Evolutionary conservation across 768 basidiomycete species (phyloP), one percentile per base, ranked within the genome.

Genomic region (Lactarius hatsudake): DNA sequence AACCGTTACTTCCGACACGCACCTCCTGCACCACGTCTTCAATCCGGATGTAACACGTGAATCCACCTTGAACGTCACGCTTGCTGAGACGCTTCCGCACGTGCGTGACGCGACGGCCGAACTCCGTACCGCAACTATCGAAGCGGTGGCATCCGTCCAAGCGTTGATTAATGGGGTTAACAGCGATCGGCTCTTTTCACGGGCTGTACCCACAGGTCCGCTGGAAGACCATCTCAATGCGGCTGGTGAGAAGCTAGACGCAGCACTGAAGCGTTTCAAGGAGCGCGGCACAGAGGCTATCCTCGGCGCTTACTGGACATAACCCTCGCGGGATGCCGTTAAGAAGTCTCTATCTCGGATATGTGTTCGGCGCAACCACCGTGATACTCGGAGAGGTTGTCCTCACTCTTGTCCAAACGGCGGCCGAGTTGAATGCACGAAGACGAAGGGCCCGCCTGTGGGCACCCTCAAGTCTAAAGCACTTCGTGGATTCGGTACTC

Each of bases 281-380:
- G 59, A 67, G 23, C 51, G 66, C 56, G 28, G 73, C 76, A n/a
- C 78, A 80, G 12, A 69, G 76, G 42, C 68, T 66, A 56, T 62
- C 84, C 20, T 71, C 82, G 20, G 75, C 5, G 70, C 68, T 42
- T 59, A 68, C 48, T n/a, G 67, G 58, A 32, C 20, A 55, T 3
- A 64, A 48, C 53, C 62, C 59, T 18, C 59, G 53, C 5, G 34
- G 53, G 2, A 40, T 64, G 51, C 79, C 80, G 17, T 73, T 79
- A 23, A 74, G 78, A n/a, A 75, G 79, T 23, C 79, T 87, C 9
- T 83, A 84, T 74, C 63, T 82, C 36, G 77, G 83, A 45, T 83
- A 83, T 72, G 82, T 84, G 30, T 84, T 86, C 68, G 76, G 80
- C 20, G 75, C 81, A 55, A 81, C 79, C 69, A 71, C 86, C 32